phyloP scores from a whole-genome alignment of 352 stramenopile species.

The Aphanomyces invadans region DNA sequence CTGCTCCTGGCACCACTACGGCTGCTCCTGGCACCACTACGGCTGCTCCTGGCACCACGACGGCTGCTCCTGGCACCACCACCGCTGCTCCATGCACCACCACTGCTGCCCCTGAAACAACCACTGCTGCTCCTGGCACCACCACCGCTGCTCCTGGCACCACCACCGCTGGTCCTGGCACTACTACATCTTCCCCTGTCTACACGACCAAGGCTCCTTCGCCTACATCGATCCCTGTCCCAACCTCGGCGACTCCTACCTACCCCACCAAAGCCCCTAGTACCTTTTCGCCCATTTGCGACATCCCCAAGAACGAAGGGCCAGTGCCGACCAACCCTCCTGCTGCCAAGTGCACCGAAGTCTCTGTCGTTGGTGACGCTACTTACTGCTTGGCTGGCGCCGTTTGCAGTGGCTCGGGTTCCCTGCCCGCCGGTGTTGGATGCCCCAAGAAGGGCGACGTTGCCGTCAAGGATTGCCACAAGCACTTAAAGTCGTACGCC shows the following conservation, averaged over 20 bases:
- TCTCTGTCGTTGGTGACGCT: constrained; percentile 36
- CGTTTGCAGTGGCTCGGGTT: constrained; percentile 30
- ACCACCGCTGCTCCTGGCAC: neutral
- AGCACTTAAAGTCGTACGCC: constrained; percentile 28
- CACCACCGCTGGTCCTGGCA: neutral
- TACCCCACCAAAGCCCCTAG: neutral
- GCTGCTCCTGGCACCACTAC: neutral
- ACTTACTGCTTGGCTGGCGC: constrained; percentile 42
- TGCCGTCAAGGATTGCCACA: constrained; percentile 30
- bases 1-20: neutral
- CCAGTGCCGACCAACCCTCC: constrained; percentile 2
- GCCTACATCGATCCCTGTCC: neutral
- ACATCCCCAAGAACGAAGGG: neutral
- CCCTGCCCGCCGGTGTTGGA: constrained; percentile 14
- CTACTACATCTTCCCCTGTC: neutral
- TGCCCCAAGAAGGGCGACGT: constrained; percentile 36
- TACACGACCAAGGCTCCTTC: neutral
- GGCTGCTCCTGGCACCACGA: neutral
- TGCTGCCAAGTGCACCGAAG: constrained; percentile 26
- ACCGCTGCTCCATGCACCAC: neutral
- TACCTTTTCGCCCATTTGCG: neutral
- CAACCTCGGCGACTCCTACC: neutral
- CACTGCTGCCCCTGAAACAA: neutral
- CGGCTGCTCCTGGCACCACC: neutral
- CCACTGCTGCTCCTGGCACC: neutral